These are phyloP conservation scores for Blastobotrys illinoisensis DNA, from an alignment of 1,139 yeast species.

Conservation along the genomic window DNA sequence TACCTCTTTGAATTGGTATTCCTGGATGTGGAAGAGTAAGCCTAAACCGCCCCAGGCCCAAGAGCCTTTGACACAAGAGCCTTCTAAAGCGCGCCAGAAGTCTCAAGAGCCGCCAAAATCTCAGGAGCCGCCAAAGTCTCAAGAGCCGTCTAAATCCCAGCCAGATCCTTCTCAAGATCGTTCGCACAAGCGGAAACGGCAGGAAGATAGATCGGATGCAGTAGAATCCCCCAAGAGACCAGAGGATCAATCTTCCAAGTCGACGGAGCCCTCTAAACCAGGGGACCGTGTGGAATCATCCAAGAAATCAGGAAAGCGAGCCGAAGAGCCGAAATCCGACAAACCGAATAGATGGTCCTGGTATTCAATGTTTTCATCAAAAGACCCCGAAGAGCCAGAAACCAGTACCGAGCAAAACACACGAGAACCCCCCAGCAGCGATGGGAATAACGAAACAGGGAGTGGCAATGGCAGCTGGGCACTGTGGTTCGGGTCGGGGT, in stretches of 20 bases:
- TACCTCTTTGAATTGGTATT: conserved; percentile 9
- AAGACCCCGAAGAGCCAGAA: not conserved
- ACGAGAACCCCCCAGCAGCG: not conserved
- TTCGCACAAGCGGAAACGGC: not conserved
- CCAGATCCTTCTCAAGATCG: not conserved
- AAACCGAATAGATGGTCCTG: not conserved
- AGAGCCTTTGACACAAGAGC: too few relatives aligned
- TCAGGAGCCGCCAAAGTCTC: too few relatives aligned
- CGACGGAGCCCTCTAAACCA: not conserved
- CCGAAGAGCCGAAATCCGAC: not conserved
- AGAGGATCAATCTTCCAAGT: not conserved
- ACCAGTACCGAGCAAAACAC: not conserved
- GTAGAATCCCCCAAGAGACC: too few relatives aligned
- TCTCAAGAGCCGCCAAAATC: not conserved
- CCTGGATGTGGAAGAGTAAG: conserved; percentile 12
- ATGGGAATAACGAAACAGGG: not conserved
- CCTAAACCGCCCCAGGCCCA: too few relatives aligned
- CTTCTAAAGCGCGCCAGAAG: too few relatives aligned
- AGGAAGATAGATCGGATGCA: too few relatives aligned
- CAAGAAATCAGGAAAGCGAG: not conserved
- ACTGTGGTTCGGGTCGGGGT: conserved; percentile 36
- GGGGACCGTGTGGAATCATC: not conserved
- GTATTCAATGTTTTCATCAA: not conserved
- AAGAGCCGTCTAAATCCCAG: too few relatives aligned
- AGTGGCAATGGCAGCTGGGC: conserved; percentile 9